Evolutionary conservation across 2,329 filamentous ascomycete species (phyloP).

Genomic region (Thyridium curvatum): DNA sequence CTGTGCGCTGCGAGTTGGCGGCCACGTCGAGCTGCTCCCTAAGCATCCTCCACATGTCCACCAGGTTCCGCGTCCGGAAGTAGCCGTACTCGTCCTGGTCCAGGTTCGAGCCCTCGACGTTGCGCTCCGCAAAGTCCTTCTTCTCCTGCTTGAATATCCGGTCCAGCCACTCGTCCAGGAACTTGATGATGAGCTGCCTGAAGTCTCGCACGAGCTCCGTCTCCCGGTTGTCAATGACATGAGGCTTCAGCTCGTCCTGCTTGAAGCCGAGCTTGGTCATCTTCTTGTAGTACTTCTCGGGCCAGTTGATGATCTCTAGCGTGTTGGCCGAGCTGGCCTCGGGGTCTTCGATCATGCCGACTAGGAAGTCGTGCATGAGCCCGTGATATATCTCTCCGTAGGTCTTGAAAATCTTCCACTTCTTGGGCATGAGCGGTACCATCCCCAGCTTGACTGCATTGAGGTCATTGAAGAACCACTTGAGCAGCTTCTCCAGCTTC

Average conservation of each 20-base stretch:
- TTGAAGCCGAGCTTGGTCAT: slow-evolving; percentile 85
- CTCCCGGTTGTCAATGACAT: slow-evolving; percentile 86
- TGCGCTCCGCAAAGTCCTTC: slow-evolving; percentile 73
- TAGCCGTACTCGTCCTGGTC: slow-evolving; percentile 85
- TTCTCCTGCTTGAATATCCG: slow-evolving; percentile 80
- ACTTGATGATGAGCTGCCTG: slow-evolving; percentile 88
- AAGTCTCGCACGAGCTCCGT: slow-evolving; percentile 89
- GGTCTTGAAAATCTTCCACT: slow-evolving; percentile 91
- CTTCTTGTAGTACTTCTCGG: slow-evolving; percentile 91
- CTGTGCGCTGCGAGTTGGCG: slow-evolving; percentile 74
- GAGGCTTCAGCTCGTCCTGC: slow-evolving; percentile 70
- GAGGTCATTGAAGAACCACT: slow-evolving; percentile 97
- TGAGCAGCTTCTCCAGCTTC: slow-evolving; percentile 77
- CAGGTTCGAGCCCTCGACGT: slow-evolving; percentile 66
- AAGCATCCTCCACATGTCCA: slow-evolving; percentile 97
- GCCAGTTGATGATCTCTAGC: slow-evolving; percentile 89
- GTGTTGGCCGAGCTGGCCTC: slow-evolving; percentile 81
- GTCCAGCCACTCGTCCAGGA: slow-evolving; percentile 96
- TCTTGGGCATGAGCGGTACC: slow-evolving; percentile 85
- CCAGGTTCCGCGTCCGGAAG: slow-evolving; percentile 84
- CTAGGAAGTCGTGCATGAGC: slow-evolving; percentile 91
- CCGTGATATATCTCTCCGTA: slow-evolving; percentile 88
- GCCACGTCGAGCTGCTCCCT: slow-evolving; percentile 86
- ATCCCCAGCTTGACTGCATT: slow-evolving; percentile 93
- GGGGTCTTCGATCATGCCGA: slow-evolving; percentile 75